Percentiles rank a stretch among this genome's conserved stretches.
Conservation (phyloP, 352 stramenopile species). For the Pythium sukuiense region DNA sequence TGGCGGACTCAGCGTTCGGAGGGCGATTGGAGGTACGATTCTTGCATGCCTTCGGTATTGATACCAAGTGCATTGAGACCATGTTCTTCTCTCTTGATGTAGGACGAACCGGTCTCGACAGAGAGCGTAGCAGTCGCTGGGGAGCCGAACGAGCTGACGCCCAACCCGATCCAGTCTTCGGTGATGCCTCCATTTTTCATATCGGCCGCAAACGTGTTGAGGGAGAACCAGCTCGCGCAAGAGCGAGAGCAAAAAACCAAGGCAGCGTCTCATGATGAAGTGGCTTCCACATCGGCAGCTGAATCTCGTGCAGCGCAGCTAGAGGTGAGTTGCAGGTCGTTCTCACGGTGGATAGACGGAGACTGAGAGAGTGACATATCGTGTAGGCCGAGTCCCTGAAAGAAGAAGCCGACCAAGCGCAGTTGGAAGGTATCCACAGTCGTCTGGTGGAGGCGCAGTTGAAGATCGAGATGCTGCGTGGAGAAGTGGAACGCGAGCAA, state of each 20-base stretch:
- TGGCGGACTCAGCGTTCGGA: conserved; percentile 13
- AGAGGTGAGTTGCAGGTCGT: neutral
- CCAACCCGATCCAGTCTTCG: neutral
- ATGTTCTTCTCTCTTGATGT: neutral
- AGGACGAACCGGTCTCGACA: neutral
- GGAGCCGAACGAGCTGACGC: neutral
- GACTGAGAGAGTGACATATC: neutral
- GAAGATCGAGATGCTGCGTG: conserved; percentile 18
- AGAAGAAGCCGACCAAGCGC: conserved; percentile 21
- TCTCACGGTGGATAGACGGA: neutral
- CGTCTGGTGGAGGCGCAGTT: conserved; percentile 19
- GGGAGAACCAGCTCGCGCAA: conserved; percentile 7
- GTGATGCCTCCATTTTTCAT: conserved; percentile 15
- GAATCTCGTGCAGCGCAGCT: neutral
- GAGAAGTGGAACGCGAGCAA: conserved; percentile 18
- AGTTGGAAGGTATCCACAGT: conserved; percentile 21
- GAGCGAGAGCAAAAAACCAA: neutral
- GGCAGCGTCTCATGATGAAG: neutral
- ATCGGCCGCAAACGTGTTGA: conserved; percentile 16
- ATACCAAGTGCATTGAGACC: too few species aligned
- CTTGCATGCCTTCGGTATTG: too few species aligned
- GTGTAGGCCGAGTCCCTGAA: conserved; percentile 6
- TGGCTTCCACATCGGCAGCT: neutral
- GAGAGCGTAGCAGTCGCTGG: neutral
- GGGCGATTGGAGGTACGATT: conserved; percentile 19